phyloP scores from a whole-genome alignment of 768 basidiomycete genomes.

The Psilocybe subaeruginosa region DNA sequence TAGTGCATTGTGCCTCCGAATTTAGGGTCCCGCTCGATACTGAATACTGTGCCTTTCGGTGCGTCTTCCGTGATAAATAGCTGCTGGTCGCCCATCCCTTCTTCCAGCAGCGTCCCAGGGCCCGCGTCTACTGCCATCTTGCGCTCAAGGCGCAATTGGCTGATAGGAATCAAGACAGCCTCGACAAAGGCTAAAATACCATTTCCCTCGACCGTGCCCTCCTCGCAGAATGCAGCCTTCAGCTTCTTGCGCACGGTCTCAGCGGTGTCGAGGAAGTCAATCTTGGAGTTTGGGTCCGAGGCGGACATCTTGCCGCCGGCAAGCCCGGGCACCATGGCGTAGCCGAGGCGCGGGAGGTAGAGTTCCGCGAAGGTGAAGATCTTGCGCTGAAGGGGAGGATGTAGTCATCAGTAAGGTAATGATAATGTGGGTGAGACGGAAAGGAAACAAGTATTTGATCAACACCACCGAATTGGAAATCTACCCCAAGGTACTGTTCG shows the following conservation, averaged over 20 bases:
- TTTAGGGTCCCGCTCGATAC: slow-evolving; percentile 76
- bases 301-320: slow-evolving; percentile 99
- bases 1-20: slow-evolving; percentile 85
- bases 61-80: slow-evolving; percentile 72
- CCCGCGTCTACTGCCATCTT: slow-evolving; percentile 31
- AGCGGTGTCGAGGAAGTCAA: slow-evolving; percentile 93
- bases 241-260: slow-evolving; percentile 87
- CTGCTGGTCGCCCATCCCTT: slow-evolving; percentile 51
- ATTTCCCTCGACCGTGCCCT: slow-evolving; percentile 87
- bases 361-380: slow-evolving; percentile 98
- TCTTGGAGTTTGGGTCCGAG: slow-evolving; percentile 97
- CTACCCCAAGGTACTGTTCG: slow-evolving; percentile 95
- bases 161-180: slow-evolving; percentile 89
- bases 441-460: slow-evolving; percentile 70
- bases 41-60: slow-evolving; percentile 82
- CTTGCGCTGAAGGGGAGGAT: slow-evolving; percentile 65
- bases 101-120: slow-evolving; percentile 42
- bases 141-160: slow-evolving; percentile 70
- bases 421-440: slow-evolving; percentile 17
- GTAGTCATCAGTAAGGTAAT: not conserved
- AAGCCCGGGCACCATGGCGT: slow-evolving; percentile 94
- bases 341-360: slow-evolving; percentile 92
- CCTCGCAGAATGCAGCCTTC: slow-evolving; percentile 92
- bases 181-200: slow-evolving; percentile 85
- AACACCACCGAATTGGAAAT: slow-evolving; percentile 98